Conservation (phyloP, 2,329 filamentous ascomycete species). For the Hortaea werneckii region DNA sequence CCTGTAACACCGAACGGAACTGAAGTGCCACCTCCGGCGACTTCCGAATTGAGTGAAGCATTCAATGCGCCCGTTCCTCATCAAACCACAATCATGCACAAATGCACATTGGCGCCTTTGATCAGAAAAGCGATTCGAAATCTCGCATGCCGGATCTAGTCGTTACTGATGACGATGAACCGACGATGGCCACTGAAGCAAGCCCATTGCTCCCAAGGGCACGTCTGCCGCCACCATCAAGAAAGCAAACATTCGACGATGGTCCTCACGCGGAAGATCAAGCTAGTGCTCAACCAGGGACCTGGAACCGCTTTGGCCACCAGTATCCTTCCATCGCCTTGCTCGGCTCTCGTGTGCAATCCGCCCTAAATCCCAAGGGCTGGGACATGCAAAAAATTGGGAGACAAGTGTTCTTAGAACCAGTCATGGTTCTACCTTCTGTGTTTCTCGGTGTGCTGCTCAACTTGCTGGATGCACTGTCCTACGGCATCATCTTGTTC, state of each 20-base stretch:
- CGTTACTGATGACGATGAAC: slow-evolving; percentile 16
- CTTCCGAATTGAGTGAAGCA: slow-evolving; percentile 7
- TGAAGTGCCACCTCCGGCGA: neutral
- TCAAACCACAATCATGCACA: neutral
- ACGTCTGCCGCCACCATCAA: slow-evolving; percentile 12
- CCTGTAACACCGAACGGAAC: slow-evolving; percentile 20
- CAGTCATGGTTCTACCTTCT: slow-evolving; percentile 65
- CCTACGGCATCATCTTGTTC: slow-evolving; percentile 86
- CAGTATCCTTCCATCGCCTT: slow-evolving; percentile 16
- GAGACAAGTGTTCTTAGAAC: slow-evolving; percentile 53
- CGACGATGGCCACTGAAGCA: slow-evolving; percentile 12
- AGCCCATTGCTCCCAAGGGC: slow-evolving; percentile 28
- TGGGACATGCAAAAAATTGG: slow-evolving; percentile 63
- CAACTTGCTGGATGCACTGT: slow-evolving; percentile 88
- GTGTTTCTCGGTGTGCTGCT: slow-evolving; percentile 81
- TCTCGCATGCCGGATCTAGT: slow-evolving; percentile 17
- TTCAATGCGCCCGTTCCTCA: neutral
- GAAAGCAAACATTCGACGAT: slow-evolving; percentile 14
- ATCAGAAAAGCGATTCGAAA: neutral
- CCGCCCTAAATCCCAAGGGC: slow-evolving; percentile 50
- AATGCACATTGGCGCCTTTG: neutral
- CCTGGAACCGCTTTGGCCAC: slow-evolving; percentile 21
- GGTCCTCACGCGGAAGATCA: slow-evolving; percentile 18
- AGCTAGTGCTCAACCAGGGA: slow-evolving; percentile 8
- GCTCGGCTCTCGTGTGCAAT: neutral